phyloP scores from a whole-genome alignment of 1,284 basidiomycete genomes.

The Rhodotorula sp. region DNA sequence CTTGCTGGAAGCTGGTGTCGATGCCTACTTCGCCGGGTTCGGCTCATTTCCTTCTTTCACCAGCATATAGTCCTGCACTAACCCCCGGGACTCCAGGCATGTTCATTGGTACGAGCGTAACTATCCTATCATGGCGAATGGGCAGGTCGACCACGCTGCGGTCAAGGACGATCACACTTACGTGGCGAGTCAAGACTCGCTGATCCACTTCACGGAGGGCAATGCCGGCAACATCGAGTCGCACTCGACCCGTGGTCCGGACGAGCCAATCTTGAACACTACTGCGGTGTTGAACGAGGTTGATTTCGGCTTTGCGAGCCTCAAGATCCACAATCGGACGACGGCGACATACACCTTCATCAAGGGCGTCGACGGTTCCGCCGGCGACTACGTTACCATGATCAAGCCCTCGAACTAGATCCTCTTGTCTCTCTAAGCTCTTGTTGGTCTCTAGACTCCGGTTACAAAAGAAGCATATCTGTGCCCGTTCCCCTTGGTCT shows the following conservation, averaged over 20 bases:
- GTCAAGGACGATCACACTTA: conserved; percentile 1
- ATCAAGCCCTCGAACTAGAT: neutral
- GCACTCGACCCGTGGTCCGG: neutral
- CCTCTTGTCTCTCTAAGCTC: too few species aligned
- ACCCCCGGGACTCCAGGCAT: neutral
- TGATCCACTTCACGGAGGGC: conserved; percentile 3
- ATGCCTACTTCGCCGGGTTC: too few species aligned
- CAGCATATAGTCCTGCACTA: neutral
- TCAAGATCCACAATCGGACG: neutral
- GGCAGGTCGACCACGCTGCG: neutral
- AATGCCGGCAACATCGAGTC: conserved; percentile 6
- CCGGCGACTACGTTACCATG: conserved; percentile 2
- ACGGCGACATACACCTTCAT: neutral
- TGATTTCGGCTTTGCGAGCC: neutral
- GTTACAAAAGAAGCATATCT: too few species aligned
- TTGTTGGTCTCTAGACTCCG: too few species aligned
- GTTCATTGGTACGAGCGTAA: neutral
- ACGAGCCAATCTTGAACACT: neutral
- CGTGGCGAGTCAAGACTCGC: neutral
- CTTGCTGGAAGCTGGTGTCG: neutral
- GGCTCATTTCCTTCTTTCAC: neutral
- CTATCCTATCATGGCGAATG: neutral
- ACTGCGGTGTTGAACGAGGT: neutral
- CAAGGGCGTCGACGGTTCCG: neutral
- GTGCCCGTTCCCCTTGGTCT: too few species aligned